Evolutionary conservation across 768 basidiomycete genomes (phyloP).

Genomic region (Coprinopsis sp.): DNA sequence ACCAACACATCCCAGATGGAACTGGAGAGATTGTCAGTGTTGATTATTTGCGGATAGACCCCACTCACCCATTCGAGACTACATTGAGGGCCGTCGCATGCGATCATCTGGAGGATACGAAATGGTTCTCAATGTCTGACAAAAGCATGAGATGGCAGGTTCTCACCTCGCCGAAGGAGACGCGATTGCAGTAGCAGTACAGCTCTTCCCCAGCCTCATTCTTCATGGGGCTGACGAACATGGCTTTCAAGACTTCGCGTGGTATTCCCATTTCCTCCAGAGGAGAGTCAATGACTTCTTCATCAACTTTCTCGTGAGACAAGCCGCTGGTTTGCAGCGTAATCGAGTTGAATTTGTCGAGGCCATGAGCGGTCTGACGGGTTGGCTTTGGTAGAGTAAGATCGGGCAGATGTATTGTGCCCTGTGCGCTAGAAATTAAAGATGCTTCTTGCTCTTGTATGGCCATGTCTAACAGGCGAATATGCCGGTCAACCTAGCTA

Average conservation of each 20-base stretch:
- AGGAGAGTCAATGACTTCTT: constrained; percentile 15
- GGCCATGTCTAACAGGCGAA: constrained; percentile 72
- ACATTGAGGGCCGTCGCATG: constrained; percentile 71
- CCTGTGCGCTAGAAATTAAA: constrained; percentile 31
- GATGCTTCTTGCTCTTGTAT: constrained; percentile 42
- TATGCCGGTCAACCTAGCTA: constrained; percentile 42
- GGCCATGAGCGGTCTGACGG: constrained; percentile 23
- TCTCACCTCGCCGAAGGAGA: constrained; percentile 76
- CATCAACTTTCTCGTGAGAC: constrained; percentile 37
- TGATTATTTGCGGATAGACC: background rate
- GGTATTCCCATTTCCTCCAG: constrained; percentile 7
- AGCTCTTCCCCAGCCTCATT: constrained; percentile 18
- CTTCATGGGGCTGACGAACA: constrained; percentile 18
- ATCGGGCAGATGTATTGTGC: constrained; percentile 57
- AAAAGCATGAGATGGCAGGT: constrained; percentile 2
- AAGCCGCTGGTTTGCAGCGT: constrained; percentile 27
- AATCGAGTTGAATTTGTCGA: constrained; percentile 10
- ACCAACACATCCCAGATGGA: constrained; percentile 67
- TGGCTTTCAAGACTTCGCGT: constrained; percentile 10
- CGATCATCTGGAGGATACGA: constrained; percentile 60
- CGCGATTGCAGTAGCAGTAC: constrained; percentile 81
- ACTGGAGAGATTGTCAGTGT: constrained; percentile 37
- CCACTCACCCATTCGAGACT: constrained; percentile 76
- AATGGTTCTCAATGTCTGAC: background rate
- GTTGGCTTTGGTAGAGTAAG: constrained; percentile 52